Evolutionary conservation across 2,329 filamentous ascomycete species (phyloP).

Genomic region (Alternaria sp.): DNA sequence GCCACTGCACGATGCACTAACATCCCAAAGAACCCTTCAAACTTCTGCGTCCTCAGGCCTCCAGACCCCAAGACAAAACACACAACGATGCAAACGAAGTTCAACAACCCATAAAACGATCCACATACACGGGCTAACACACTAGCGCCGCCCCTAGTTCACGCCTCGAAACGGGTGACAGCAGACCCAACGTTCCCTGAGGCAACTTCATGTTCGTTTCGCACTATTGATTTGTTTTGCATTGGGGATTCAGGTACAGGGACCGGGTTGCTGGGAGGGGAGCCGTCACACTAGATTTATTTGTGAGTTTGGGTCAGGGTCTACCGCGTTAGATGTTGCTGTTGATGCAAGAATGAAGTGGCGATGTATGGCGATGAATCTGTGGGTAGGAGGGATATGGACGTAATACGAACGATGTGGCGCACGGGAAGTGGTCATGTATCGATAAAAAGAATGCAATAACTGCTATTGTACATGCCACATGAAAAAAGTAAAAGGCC

Average conservation of each 20-base stretch:
- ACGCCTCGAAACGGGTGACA: neutral
- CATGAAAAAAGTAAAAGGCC: neutral
- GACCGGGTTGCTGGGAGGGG: neutral
- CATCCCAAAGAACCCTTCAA: neutral
- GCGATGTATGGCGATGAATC: neutral
- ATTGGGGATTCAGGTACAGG: neutral
- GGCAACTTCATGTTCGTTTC: neutral
- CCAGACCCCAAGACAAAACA: neutral
- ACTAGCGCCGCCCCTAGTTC: neutral
- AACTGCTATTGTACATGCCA: neutral
- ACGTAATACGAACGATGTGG: neutral
- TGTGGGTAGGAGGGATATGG: neutral
- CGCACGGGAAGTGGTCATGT: neutral
- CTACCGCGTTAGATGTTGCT: neutral
- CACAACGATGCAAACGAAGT: neutral
- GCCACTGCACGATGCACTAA: neutral
- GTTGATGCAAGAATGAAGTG: neutral
- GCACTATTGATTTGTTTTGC: slow-evolving; percentile 6
- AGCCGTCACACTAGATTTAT: neutral
- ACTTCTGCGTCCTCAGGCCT: neutral
- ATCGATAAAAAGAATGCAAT: neutral
- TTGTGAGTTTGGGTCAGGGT: neutral
- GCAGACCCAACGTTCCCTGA: neutral
- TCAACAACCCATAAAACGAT: neutral
- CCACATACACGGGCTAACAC: neutral